phyloP scores from a whole-genome alignment of 169 alveolate species.

The Plasmodium billcollinsi region DNA sequence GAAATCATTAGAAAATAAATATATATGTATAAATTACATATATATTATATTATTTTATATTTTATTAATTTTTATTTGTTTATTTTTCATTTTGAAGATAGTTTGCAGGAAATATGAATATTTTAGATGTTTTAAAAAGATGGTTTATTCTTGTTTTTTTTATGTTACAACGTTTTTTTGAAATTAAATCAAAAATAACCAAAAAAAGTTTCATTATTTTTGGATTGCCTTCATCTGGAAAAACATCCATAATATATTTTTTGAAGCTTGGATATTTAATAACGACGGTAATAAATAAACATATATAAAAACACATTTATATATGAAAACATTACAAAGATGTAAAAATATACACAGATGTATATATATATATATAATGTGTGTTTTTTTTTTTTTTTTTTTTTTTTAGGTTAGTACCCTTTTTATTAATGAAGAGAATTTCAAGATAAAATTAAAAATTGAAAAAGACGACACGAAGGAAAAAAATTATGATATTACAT shows the following conservation, averaged over 20 bases:
- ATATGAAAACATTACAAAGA: background rate
- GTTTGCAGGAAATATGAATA: conserved; percentile 28
- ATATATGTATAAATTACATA: too few species aligned
- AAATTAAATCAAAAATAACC: conserved; percentile 20
- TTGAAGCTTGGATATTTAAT: conserved; percentile 75
- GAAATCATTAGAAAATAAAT: too few species aligned
- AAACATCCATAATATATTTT: conserved; percentile 70
- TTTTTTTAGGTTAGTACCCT: conserved; percentile 44
- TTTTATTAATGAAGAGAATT: conserved; percentile 72
- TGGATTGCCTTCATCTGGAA: conserved; percentile 78
- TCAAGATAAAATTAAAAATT: conserved; percentile 16
- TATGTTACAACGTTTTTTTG: conserved; percentile 63
- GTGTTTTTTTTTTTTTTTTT: background rate
- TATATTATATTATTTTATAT: too few species aligned
- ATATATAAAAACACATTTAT: background rate
- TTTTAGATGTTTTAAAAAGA: conserved; percentile 36
- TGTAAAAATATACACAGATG: background rate
- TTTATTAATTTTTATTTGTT: too few species aligned
- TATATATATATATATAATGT: background rate
- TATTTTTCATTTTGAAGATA: background rate
- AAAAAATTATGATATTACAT: conserved; percentile 47
- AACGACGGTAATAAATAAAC: conserved; percentile 36
- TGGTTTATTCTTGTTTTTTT: conserved; percentile 39
- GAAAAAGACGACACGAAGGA: conserved; percentile 34
- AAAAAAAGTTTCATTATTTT: conserved; percentile 65